Evolutionary conservation across 441 rosid species (phyloP).

Genomic region (Populus hybrid): DNA sequence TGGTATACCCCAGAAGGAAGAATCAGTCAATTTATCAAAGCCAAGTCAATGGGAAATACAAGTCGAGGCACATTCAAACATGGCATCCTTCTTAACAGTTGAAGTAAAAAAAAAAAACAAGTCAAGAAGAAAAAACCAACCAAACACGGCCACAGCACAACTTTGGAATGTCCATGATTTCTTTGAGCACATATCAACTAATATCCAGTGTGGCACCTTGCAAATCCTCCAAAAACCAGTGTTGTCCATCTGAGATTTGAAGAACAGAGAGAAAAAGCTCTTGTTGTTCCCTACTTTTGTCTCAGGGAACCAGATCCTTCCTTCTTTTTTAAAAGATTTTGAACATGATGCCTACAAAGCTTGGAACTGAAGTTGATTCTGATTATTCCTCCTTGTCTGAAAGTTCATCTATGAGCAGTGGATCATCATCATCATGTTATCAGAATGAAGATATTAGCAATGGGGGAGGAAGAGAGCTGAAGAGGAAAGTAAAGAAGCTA

Average conservation of each 20-base stretch:
- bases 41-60: constrained; percentile 12
- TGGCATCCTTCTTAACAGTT: background rate
- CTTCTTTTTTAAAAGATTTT: background rate
- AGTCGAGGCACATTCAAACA: constrained; percentile 20
- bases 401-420: constrained; percentile 30
- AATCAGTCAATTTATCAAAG: constrained; percentile 1
- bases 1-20: background rate
- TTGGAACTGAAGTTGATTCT: constrained; percentile 30
- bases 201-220: background rate
- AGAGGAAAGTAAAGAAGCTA: constrained; percentile 39
- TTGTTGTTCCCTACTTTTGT: background rate
- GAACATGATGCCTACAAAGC: constrained; percentile 20
- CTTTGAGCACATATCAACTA: background rate
- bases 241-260: background rate
- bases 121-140: background rate
- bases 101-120: background rate
- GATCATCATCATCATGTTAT: background rate
- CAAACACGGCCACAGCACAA: constrained; percentile 7
- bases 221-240: background rate
- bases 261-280: background rate
- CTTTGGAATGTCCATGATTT: background rate
- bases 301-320: background rate
- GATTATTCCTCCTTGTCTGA: constrained; percentile 24
- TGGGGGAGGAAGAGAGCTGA: constrained; percentile 25
- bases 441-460: constrained; percentile 22